Evolutionary conservation across 352 stramenopile genomes (phyloP).

Genomic region (Globisporangium polare): DNA sequence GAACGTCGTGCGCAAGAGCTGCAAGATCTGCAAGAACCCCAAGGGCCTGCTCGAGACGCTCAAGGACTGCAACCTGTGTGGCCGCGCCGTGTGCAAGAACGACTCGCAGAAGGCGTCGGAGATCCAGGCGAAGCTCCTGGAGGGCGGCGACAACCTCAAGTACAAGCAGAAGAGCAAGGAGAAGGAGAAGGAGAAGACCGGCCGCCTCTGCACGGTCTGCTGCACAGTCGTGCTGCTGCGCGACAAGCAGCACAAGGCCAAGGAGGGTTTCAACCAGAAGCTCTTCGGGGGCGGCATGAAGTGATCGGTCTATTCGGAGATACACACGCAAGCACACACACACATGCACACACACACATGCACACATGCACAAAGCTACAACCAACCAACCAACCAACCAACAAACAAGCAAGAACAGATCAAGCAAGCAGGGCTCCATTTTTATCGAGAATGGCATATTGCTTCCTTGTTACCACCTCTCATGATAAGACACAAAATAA

Average conservation of each 20-base stretch:
- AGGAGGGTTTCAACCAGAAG: constrained; percentile 75
- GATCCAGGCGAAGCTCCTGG: constrained; percentile 44
- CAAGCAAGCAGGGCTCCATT: not conserved
- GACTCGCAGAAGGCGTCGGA: constrained; percentile 77
- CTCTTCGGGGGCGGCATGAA: constrained; percentile 70
- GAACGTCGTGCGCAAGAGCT: constrained; percentile 51
- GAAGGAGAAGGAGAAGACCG: constrained; percentile 63
- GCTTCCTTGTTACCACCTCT: not conserved
- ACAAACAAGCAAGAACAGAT: not conserved
- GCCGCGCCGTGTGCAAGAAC: constrained; percentile 76
- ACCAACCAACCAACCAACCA: not conserved
- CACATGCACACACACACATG: not conserved
- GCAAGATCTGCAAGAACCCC: constrained; percentile 83
- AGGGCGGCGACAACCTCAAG: constrained; percentile 24
- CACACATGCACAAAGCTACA: not conserved
- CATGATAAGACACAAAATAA: not conserved
- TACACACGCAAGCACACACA: too few species aligned
- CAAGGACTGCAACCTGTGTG: constrained; percentile 72
- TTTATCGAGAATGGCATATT: not conserved
- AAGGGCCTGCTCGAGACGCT: constrained; percentile 73
- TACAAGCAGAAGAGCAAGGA: constrained; percentile 16
- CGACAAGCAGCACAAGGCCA: constrained; percentile 69
- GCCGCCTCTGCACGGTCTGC: constrained; percentile 70
- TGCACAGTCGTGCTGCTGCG: constrained; percentile 72
- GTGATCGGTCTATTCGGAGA: constrained; percentile 14